Evolutionary conservation across 2,329 filamentous ascomycete species (phyloP).

Genomic region (Fusarium decemcellulare): DNA sequence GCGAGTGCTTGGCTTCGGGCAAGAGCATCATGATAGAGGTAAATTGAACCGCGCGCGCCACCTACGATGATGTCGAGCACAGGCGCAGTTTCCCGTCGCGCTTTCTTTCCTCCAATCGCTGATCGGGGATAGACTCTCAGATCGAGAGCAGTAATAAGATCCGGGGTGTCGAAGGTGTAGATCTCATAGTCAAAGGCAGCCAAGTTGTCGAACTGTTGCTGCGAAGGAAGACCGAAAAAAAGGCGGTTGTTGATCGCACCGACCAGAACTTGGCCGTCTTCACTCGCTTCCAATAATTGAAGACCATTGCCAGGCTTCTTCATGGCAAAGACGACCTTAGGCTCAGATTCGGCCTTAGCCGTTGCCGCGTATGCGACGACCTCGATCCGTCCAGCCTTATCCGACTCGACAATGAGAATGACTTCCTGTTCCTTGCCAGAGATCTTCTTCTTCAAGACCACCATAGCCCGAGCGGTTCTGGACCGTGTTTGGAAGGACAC

Average conservation of each 20-base stretch:
- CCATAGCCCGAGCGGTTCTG: conserved; percentile 62
- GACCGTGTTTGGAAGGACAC: conserved; percentile 59
- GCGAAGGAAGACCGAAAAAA: conserved; percentile 52
- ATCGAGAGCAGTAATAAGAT: conserved; percentile 78
- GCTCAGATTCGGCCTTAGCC: conserved; percentile 44
- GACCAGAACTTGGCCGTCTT: conserved; percentile 70
- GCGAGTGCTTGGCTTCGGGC: conserved; percentile 65
- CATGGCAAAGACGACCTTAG: conserved; percentile 55
- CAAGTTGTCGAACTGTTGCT: conserved; percentile 38
- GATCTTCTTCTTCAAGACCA: conserved; percentile 56
- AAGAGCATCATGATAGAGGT: conserved; percentile 85
- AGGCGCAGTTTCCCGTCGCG: conserved; percentile 45
- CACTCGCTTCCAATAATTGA: conserved; percentile 62
- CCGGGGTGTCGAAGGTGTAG: conserved; percentile 70
- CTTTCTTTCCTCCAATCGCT: conserved; percentile 40
- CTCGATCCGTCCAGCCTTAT: conserved; percentile 51
- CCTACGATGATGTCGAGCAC: conserved; percentile 84
- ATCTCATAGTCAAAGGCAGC: conserved; percentile 65
- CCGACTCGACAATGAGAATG: conserved; percentile 62
- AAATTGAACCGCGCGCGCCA: conserved; percentile 81
- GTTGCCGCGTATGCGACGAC: conserved; percentile 63
- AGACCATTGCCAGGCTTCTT: conserved; percentile 54
- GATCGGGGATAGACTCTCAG: conserved; percentile 60
- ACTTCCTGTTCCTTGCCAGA: conserved; percentile 58
- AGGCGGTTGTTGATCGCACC: conserved; percentile 56